A percentile compares a stretch with the other conserved stretches of the same genome.
Evolutionary conservation across 2,329 filamentous ascomycete genomes (phyloP).

Genomic region (Blastomyces emzantsi): DNA sequence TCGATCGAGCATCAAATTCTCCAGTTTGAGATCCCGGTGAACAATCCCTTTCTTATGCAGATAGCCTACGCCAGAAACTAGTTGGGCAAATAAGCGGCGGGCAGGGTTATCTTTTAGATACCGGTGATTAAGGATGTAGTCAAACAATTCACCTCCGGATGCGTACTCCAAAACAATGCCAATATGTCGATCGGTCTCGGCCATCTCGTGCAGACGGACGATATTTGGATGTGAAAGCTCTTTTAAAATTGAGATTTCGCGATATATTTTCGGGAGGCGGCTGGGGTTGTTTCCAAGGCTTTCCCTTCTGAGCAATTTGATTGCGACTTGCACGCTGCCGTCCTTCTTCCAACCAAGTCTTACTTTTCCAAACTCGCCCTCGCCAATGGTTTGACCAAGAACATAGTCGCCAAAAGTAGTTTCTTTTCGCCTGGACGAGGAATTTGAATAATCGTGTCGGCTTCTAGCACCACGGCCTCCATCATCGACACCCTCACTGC

Average conservation of each 20-base stretch:
- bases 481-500: slow-evolving; percentile 44
- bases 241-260: slow-evolving; percentile 84
- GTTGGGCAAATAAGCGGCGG: slow-evolving; percentile 82
- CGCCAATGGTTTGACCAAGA: slow-evolving; percentile 87
- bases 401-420: slow-evolving; percentile 94
- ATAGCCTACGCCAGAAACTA: slow-evolving; percentile 94
- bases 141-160: slow-evolving; percentile 93
- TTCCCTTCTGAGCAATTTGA: slow-evolving; percentile 94
- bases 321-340: slow-evolving; percentile 86
- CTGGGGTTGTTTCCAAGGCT: slow-evolving; percentile 80
- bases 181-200: slow-evolving; percentile 93
- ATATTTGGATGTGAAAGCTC: slow-evolving; percentile 93
- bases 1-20: slow-evolving; percentile 88
- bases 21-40: slow-evolving; percentile 90
- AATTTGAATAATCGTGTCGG: slow-evolving; percentile 51
- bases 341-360: slow-evolving; percentile 98
- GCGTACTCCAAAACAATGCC: slow-evolving; percentile 98
- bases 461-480: slow-evolving; percentile 29
- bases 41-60: slow-evolving; percentile 98
- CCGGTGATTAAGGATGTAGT: slow-evolving; percentile 94
- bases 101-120: slow-evolving; percentile 93
- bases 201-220: slow-evolving; percentile 94
- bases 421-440: slow-evolving; percentile 52
- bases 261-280: slow-evolving; percentile 90
- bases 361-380: slow-evolving; percentile 98